A percentile compares a stretch with the other conserved stretches of the same genome.
Evolutionary conservation across 2,329 filamentous ascomycete genomes (phyloP).

Genomic region (Aspergillus niger): DNA sequence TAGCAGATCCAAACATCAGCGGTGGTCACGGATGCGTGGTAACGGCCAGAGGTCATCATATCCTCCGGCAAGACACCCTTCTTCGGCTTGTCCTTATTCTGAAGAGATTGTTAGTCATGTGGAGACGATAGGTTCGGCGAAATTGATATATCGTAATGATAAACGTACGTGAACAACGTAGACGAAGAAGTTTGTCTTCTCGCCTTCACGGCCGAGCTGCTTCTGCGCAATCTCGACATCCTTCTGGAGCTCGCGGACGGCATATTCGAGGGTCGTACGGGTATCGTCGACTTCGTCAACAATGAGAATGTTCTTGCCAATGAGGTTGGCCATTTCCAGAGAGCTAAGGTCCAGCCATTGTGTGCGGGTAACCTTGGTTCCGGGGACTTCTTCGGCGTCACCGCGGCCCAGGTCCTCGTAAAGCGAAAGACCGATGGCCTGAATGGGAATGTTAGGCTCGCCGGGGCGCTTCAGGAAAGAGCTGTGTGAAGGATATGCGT

Average conservation of each 20-base stretch:
- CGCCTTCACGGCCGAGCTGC: constrained; percentile 66
- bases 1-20: constrained; percentile 99
- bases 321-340: constrained; percentile 82
- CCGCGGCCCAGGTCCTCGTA: constrained; percentile 79
- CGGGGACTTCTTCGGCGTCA: constrained; percentile 70
- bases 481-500: constrained; percentile 31
- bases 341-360: constrained; percentile 95
- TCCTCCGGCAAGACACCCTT: constrained; percentile 80
- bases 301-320: constrained; percentile 88
- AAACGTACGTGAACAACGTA: constrained; percentile 86
- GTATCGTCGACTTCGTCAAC: constrained; percentile 97
- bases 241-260: constrained; percentile 89
- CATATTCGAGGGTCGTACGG: constrained; percentile 89
- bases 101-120: constrained; percentile 9
- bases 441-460: constrained; percentile 93
- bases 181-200: constrained; percentile 86
- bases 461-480: constrained; percentile 93
- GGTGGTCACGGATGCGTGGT: constrained; percentile 83
- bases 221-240: constrained; percentile 81
- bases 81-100: constrained; percentile 98
- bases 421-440: constrained; percentile 95
- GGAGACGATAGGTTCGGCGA: neutral
- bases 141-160: neutral
- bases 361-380: constrained; percentile 93
- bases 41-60: constrained; percentile 72